These are phyloP conservation scores for Ambrosia trifida DNA, from an alignment of 129 eudicot species.

Conservation along the genomic window DNA sequence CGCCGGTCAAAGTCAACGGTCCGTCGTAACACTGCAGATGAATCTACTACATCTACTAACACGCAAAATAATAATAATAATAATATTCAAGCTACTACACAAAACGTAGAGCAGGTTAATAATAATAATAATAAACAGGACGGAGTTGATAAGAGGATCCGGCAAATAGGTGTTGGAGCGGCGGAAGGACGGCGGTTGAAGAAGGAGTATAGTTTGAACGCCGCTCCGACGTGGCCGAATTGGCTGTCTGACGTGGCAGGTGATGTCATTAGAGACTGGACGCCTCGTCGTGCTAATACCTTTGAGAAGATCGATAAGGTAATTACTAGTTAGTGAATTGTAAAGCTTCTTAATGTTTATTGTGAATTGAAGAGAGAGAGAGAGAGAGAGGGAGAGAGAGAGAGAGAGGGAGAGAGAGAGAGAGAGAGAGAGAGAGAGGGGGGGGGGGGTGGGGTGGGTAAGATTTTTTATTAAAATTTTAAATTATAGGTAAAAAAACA, in stretches of 20 bases:
- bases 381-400: no score
- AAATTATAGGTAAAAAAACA: no score
- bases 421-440: no score
- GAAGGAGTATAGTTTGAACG: conserved; percentile 43
- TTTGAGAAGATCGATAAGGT: conserved; percentile 90
- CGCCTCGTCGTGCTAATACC: conserved; percentile 75
- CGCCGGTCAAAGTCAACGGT: conserved; percentile 37
- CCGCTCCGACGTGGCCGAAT: conserved; percentile 63
- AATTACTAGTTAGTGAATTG: neutral
- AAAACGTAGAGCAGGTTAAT: conserved; percentile 25
- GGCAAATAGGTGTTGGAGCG: no score
- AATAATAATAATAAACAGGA: no score
- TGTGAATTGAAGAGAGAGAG: no score
- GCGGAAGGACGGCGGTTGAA: conserved; percentile 29
- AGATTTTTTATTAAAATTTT: no score
- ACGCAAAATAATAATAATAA: no score
- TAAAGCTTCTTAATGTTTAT: neutral
- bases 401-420: no score
- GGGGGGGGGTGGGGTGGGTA: no score
- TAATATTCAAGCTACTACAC: no score
- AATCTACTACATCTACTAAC: no score
- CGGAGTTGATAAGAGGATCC: conserved; percentile 33
- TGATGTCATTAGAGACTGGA: conserved; percentile 69
- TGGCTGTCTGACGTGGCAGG: conserved; percentile 77
- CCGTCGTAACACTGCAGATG: conserved; percentile 34